phyloP scores from a whole-genome alignment of 208 protist species.

The Naegleria lovaniensis region DNA sequence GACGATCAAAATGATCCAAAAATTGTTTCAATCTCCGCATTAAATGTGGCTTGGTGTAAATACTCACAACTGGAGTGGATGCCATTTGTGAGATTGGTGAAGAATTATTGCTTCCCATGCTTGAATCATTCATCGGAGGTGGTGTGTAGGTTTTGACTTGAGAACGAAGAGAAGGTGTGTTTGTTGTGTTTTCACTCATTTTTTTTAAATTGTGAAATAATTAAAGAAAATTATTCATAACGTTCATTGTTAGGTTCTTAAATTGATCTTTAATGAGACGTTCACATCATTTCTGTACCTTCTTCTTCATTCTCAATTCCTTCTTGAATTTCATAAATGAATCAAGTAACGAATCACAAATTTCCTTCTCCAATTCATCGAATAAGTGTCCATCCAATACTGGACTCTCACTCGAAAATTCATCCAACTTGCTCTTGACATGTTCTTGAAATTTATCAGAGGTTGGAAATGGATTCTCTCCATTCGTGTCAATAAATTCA shows the following conservation, averaged over 20 bases:
- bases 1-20: conserved; percentile 21
- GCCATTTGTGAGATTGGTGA: background rate
- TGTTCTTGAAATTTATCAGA: background rate
- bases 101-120: background rate
- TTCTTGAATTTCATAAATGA: background rate
- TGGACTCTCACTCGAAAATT: background rate
- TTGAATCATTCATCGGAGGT: background rate
- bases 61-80: conserved; percentile 3
- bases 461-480: background rate
- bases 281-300: background rate
- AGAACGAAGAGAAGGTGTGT: background rate
- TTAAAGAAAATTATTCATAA: too few species aligned
- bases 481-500: background rate
- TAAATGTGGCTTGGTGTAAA: conserved; percentile 8
- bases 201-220: too few species aligned
- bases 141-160: background rate
- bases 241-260: too few species aligned
- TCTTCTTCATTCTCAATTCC: background rate
- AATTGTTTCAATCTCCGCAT: conserved; percentile 3
- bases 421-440: background rate
- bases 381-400: background rate
- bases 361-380: background rate
- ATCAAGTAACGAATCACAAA: background rate
- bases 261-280: too few species aligned
- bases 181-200: too few species aligned